These are phyloP conservation scores for Boletus nobilissimus DNA, from an alignment of 1,284 basidiomycete species.

Conservation along the genomic window DNA sequence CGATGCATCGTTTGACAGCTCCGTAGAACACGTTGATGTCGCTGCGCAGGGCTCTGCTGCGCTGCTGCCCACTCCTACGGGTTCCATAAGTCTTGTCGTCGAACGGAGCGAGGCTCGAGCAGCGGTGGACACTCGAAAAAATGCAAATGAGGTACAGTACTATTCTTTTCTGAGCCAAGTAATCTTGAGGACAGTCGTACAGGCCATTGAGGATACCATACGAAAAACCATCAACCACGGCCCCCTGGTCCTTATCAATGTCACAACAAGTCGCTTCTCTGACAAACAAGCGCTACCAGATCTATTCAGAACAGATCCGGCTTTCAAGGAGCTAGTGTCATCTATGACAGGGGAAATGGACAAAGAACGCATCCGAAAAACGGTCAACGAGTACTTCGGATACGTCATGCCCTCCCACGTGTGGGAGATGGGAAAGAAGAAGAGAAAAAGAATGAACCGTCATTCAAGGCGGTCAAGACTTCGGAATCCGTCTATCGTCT, in stretches of 20 bases:
- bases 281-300: not conserved
- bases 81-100: not conserved
- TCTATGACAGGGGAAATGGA: not conserved
- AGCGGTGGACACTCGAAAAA: not conserved
- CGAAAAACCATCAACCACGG: not conserved
- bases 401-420: slow-evolving; percentile 19
- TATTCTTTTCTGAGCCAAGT: not conserved
- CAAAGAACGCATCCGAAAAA: not conserved
- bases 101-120: not conserved
- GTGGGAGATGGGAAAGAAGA: slow-evolving; percentile 17
- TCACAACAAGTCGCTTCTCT: not conserved
- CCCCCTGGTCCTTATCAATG: slow-evolving; percentile 5
- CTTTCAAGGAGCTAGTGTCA: slow-evolving; percentile 15
- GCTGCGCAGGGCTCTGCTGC: not conserved
- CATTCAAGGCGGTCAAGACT: not conserved
- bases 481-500: not conserved
- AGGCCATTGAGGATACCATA: slow-evolving; percentile 1
- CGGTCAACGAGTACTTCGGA: slow-evolving; percentile 7
- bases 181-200: not conserved
- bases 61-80: not conserved
- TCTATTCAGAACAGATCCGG: not conserved
- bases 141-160: slow-evolving; percentile 11
- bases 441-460: slow-evolving; percentile 4
- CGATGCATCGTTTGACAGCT: not conserved
- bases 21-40: too few relatives aligned